Evolutionary conservation across 805 yeast species (phyloP).

Genomic region (Saccharomycopsis sp.): DNA sequence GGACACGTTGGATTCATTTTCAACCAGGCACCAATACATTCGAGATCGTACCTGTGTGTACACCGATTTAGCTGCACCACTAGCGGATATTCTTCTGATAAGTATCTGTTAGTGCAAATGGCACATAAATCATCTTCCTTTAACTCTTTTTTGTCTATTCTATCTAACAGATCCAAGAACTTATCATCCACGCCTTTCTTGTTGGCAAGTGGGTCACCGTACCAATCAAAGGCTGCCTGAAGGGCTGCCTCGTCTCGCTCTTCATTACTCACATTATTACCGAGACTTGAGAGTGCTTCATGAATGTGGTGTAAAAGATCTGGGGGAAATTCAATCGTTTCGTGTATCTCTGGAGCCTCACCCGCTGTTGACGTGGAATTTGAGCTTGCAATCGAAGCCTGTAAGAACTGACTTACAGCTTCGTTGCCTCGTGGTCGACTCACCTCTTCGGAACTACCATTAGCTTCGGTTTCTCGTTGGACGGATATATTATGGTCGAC

Average conservation of each 20-base stretch:
- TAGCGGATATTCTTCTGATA: constrained; percentile 70
- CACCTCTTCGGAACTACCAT: neutral
- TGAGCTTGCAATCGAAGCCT: neutral
- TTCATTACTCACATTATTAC: neutral
- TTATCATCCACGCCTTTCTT: constrained; percentile 54
- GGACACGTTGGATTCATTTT: constrained; percentile 74
- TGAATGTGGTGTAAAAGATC: constrained; percentile 2
- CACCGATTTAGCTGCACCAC: constrained; percentile 75
- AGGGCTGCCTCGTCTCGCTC: neutral
- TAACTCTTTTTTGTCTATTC: constrained; percentile 47
- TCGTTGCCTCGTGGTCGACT: neutral
- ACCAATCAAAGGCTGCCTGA: neutral
- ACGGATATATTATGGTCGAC: neutral
- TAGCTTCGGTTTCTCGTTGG: neutral
- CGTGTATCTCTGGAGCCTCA: neutral
- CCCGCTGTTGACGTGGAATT: neutral
- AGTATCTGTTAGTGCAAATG: constrained; percentile 70
- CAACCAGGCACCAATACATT: constrained; percentile 89
- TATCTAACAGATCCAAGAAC: constrained; percentile 69
- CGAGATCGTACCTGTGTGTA: constrained; percentile 77
- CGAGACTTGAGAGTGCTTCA: neutral
- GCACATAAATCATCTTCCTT: constrained; percentile 63
- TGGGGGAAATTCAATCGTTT: neutral
- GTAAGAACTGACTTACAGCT: neutral
- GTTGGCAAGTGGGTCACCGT: neutral